A percentile compares a stretch with the other conserved stretches of the same genome.
phyloP scores from a whole-genome alignment of 169 alveolate genomes.

The Plasmodium berghei region DNA sequence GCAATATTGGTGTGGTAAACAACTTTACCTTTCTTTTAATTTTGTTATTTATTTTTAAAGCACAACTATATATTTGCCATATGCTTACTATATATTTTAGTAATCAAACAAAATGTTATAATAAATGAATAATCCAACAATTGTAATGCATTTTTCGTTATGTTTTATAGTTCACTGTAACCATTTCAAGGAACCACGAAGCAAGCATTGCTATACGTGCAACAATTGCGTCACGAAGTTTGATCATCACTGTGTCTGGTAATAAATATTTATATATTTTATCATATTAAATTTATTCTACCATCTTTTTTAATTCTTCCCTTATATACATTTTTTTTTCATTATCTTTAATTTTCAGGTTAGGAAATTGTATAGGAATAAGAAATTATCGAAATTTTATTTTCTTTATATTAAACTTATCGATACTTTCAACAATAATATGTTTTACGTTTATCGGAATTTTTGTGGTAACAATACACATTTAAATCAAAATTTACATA shows the following conservation, averaged over 20 bases:
- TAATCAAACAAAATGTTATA: not conserved
- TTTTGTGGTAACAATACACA: constrained; percentile 47
- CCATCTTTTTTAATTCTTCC: not conserved
- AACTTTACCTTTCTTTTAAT: not conserved
- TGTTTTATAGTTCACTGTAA: constrained; percentile 60
- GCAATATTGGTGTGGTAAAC: constrained; percentile 64
- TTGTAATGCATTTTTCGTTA: not conserved
- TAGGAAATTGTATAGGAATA: constrained; percentile 67
- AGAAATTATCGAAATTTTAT: constrained; percentile 59
- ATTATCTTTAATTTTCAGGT: constrained; percentile 19
- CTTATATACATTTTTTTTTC: constrained; percentile 3
- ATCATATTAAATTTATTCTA: not conserved
- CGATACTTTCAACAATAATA: constrained; percentile 70
- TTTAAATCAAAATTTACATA: not conserved
- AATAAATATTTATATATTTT: constrained; percentile 1
- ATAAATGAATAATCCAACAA: not conserved
- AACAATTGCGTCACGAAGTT: constrained; percentile 91
- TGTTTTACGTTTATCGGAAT: constrained; percentile 68
- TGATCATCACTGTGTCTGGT: constrained; percentile 98
- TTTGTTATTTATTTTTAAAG: not conserved
- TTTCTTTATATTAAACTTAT: constrained; percentile 68
- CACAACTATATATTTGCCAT: not conserved
- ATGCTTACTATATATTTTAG: not conserved
- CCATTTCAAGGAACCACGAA: constrained; percentile 91
- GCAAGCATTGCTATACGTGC: constrained; percentile 96